Conservation (phyloP, 2,329 filamentous ascomycete species). For the Fusarium robinianum region DNA sequence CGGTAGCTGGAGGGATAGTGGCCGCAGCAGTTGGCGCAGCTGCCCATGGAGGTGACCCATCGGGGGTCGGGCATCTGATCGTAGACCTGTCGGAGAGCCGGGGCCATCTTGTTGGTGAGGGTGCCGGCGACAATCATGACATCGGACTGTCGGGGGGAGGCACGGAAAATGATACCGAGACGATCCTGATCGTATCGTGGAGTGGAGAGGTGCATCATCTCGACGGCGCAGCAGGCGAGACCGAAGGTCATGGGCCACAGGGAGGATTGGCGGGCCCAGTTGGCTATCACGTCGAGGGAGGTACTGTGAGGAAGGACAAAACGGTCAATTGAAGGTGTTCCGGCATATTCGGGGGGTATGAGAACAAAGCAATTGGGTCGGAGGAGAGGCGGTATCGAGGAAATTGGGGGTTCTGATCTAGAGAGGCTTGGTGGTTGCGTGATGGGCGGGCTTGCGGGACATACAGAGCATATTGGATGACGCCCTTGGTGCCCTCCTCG, state of each 20-base stretch:
- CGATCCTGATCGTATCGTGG: conserved; percentile 89
- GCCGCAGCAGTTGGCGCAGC: conserved; percentile 81
- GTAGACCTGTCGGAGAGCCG: conserved; percentile 86
- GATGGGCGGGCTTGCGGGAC: conserved; percentile 43
- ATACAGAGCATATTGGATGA: conserved; percentile 85
- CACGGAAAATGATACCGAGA: conserved; percentile 87
- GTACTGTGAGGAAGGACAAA: conserved; percentile 55
- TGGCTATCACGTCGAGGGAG: conserved; percentile 76
- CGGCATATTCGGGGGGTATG: conserved; percentile 2
- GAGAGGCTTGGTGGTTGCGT: no score
- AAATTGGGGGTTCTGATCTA: neutral
- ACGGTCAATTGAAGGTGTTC: conserved; percentile 3
- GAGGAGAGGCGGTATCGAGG: no score
- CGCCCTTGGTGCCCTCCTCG: conserved; percentile 78
- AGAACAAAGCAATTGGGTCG: neutral
- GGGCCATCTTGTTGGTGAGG: conserved; percentile 95
- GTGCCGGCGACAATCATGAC: conserved; percentile 95
- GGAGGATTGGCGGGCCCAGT: conserved; percentile 84
- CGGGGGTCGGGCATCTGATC: conserved; percentile 93
- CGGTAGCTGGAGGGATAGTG: conserved; percentile 90
- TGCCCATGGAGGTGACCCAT: conserved; percentile 85
- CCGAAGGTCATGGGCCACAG: conserved; percentile 90
- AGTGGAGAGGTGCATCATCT: conserved; percentile 92
- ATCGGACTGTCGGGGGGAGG: conserved; percentile 84
- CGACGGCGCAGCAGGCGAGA: conserved; percentile 84